Percentiles rank a stretch among this genome's conserved stretches.
Conservation (phyloP, 371 early-diverging fungal species). For the Coelomomyces lativittatus region DNA sequence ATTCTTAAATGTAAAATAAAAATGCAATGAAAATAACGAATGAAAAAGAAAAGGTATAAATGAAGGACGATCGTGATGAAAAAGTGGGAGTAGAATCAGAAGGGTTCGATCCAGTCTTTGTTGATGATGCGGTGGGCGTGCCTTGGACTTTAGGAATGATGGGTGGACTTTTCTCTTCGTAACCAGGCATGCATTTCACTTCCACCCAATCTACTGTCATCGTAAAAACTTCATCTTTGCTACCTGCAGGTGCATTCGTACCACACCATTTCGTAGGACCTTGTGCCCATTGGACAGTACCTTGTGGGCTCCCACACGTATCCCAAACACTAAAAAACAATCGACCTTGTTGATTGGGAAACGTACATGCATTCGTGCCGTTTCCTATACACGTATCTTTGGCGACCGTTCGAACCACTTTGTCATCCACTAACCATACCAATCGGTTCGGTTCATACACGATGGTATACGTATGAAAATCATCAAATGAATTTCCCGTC, state of each 20-base stretch:
- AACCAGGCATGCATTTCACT: slow-evolving; percentile 1
- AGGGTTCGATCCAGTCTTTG: too few species aligned
- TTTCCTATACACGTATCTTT: neutral
- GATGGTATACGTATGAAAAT: slow-evolving; percentile 1
- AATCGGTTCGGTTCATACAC: neutral
- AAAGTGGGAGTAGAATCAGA: too few species aligned
- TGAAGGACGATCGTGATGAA: too few species aligned
- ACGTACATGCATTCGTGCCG: neutral
- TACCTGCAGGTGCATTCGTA: neutral
- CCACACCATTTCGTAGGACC: slow-evolving; percentile 1
- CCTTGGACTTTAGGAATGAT: too few species aligned
- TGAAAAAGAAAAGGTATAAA: too few species aligned
- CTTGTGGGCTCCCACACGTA: neutral
- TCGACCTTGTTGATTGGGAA: neutral
- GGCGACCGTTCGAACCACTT: neutral
- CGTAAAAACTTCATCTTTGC: neutral
- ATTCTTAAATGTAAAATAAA: too few species aligned
- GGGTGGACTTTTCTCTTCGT: too few species aligned
- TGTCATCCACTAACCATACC: neutral
- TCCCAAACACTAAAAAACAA: slow-evolving; percentile 1
- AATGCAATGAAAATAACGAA: too few species aligned
- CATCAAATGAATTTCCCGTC: neutral
- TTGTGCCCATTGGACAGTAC: neutral
- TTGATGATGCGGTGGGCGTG: too few species aligned
- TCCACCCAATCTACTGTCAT: slow-evolving; percentile 2